phyloP scores from a whole-genome alignment of 345 rosid genomes.

The Linum tenue region DNA sequence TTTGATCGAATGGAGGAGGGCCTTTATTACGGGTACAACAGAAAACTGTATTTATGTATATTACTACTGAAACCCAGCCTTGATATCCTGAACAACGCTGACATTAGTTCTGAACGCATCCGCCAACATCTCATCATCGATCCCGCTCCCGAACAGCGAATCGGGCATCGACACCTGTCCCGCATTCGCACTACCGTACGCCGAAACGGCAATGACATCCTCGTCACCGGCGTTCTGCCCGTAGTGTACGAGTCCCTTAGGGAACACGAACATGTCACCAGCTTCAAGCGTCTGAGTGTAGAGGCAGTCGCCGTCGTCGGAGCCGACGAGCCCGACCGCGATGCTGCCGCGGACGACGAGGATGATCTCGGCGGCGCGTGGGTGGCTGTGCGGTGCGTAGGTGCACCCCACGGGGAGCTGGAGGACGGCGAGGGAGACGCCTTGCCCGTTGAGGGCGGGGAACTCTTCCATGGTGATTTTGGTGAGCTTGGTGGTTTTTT shows the following conservation, averaged over 20 bases:
- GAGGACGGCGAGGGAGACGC: conserved; percentile 11
- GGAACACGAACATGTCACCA: conserved; percentile 7
- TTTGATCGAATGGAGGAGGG: too few relatives aligned
- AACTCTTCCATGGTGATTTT: conserved; percentile 14
- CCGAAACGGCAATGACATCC: conserved; percentile 6
- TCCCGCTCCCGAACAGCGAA: conserved; percentile 1
- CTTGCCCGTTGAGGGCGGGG: conserved; percentile 12
- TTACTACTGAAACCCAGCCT: conserved; percentile 2
- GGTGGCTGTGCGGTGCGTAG: conserved; percentile 18
- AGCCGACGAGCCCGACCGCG: conserved; percentile 9
- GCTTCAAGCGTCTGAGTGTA: conserved; percentile 8
- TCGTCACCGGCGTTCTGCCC: conserved; percentile 4
- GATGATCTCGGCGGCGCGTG: conserved; percentile 13
- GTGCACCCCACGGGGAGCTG: not conserved
- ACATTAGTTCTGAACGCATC: conserved; percentile 10
- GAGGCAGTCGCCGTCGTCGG: conserved; percentile 2
- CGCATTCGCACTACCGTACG: conserved; percentile 12
- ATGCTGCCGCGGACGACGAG: conserved; percentile 1
- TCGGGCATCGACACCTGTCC: conserved; percentile 8
- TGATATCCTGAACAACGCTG: conserved; percentile 7
- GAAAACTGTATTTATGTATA: too few relatives aligned
- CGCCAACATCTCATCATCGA: conserved; percentile 9
- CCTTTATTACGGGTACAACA: too few relatives aligned
- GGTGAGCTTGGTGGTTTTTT: conserved; percentile 2
- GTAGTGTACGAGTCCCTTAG: conserved; percentile 13